phyloP scores from a whole-genome alignment of 345 rosid genomes.

The Citrus australasica region DNA sequence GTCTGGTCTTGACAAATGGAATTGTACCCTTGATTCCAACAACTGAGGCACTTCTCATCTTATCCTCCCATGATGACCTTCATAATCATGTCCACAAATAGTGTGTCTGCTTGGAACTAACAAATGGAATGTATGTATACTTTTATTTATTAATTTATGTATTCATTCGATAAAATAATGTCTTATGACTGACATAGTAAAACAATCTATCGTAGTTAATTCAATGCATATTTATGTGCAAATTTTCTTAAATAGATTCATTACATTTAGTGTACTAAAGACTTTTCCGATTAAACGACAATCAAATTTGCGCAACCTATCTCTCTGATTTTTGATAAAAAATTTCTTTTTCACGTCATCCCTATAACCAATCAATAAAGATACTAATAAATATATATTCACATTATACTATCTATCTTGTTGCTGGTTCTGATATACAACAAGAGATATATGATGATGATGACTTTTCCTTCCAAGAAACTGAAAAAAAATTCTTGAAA shows the following conservation, averaged over 20 bases:
- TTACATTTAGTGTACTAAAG: too few species aligned
- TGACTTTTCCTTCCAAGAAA: background rate
- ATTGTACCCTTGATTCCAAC: background rate
- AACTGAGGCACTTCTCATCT: background rate
- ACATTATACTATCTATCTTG: background rate
- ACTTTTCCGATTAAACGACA: too few species aligned
- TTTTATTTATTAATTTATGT: too few species aligned
- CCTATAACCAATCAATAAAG: too few species aligned
- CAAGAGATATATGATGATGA: background rate
- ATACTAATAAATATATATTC: background rate
- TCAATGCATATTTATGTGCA: too few species aligned
- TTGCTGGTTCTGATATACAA: background rate
- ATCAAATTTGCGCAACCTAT: too few species aligned
- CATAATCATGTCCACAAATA: background rate
- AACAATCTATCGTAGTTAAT: background rate
- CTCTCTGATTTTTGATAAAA: too few species aligned
- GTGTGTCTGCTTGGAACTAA: background rate
- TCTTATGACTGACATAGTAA: background rate
- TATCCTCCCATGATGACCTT: background rate
- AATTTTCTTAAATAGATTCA: too few species aligned
- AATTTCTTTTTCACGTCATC: too few species aligned
- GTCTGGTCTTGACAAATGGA: background rate
- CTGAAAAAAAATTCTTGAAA: background rate
- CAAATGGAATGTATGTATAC: background rate
- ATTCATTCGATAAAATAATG: background rate